A percentile compares a stretch with the other conserved stretches of the same genome.
Conservation (phyloP, 345 rosid genomes). For the Carallia pectinifolia region DNA sequence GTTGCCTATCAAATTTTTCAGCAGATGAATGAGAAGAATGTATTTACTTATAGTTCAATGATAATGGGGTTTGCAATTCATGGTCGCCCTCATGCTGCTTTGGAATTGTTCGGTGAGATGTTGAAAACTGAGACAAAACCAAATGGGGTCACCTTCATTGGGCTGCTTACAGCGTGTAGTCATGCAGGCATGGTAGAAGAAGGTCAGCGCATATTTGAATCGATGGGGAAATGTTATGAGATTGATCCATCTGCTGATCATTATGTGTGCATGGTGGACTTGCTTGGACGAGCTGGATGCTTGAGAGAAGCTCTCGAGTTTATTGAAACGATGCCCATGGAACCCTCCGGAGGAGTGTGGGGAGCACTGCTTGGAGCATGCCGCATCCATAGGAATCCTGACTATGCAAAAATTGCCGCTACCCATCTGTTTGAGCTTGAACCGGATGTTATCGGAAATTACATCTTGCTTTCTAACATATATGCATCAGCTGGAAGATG, state of each 20-base stretch:
- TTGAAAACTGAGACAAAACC: conserved; percentile 48
- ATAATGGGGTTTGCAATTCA: conserved; percentile 77
- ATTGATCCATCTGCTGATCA: conserved; percentile 61
- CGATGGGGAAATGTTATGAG: conserved; percentile 54
- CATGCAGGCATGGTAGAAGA: conserved; percentile 62
- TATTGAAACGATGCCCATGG: conserved; percentile 49
- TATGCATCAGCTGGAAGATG: conserved; percentile 63
- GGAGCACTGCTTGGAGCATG: conserved; percentile 93
- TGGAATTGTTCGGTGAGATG: conserved; percentile 65
- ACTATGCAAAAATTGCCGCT: conserved; percentile 67
- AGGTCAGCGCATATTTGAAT: conserved; percentile 52
- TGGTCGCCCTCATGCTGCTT: conserved; percentile 61
- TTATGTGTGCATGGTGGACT: conserved; percentile 79
- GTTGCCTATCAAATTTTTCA: conserved; percentile 58
- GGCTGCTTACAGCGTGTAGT: conserved; percentile 74
- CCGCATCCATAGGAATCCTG: conserved; percentile 54
- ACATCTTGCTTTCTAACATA: conserved; percentile 58
- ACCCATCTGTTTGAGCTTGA: conserved; percentile 62
- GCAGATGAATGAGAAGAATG: conserved; percentile 55
- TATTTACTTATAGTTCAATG: conserved; percentile 79
- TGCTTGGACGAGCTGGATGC: conserved; percentile 71
- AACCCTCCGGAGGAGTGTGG: conserved; percentile 73
- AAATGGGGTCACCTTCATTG: conserved; percentile 70
- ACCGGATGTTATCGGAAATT: conserved; percentile 65
- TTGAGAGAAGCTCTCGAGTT: conserved; percentile 67